These are phyloP conservation scores for Metarhizium sp. DNA, from an alignment of 2,329 filamentous ascomycete genomes.

Conservation along the genomic window DNA sequence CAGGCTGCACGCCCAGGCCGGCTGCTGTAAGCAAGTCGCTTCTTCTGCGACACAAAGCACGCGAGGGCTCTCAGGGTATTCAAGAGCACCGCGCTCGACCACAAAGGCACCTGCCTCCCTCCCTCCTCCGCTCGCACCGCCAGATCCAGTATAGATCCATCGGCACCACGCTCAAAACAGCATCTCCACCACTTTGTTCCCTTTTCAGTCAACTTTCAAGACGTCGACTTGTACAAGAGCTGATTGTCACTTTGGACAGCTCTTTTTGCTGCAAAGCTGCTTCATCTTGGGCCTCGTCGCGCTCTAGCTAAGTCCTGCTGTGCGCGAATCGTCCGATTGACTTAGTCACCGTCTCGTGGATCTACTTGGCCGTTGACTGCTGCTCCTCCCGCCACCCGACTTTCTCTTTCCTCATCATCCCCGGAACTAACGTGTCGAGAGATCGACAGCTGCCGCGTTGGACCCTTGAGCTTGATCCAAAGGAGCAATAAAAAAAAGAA, in stretches of 20 bases:
- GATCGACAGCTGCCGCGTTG: constrained; percentile 3
- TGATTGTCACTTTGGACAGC: constrained; percentile 19
- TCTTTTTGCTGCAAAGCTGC: constrained; percentile 2
- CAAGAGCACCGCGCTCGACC: not conserved
- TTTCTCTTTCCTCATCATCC: not conserved
- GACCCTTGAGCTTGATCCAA: not conserved
- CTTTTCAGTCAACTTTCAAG: constrained; percentile 29
- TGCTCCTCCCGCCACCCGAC: constrained; percentile 1
- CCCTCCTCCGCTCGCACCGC: constrained; percentile 40
- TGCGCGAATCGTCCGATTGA: constrained; percentile 2
- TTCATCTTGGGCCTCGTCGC: not conserved
- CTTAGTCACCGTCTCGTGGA: not conserved
- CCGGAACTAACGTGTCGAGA: constrained; percentile 4
- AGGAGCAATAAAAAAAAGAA: not conserved
- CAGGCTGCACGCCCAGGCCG: not conserved
- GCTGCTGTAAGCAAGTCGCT: not conserved
- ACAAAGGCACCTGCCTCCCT: constrained; percentile 33
- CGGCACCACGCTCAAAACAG: constrained; percentile 57
- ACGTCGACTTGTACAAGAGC: constrained; percentile 12
- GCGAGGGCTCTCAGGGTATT: not conserved
- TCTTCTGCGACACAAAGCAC: not conserved
- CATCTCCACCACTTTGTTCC: constrained; percentile 49
- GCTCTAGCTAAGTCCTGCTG: not conserved
- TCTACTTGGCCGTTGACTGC: not conserved
- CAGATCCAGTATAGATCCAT: constrained; percentile 59